Evolutionary conservation across 805 yeast genomes (phyloP).

Genomic region (Blastobotrys peoriensis): DNA sequence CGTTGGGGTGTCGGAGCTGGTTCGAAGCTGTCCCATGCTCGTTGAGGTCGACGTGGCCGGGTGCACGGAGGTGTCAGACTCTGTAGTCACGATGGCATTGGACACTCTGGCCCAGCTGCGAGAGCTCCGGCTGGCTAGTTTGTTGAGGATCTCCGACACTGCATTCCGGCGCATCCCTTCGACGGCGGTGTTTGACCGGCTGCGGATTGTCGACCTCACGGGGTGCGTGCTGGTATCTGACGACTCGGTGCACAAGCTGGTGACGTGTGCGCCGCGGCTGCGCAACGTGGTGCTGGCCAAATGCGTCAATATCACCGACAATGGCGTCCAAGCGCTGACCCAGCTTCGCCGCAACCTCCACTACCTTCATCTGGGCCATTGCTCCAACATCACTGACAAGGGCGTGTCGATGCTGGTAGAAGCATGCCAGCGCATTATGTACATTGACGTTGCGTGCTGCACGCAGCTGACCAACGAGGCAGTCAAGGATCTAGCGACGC

Average conservation of each 20-base stretch:
- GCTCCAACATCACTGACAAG: slow-evolving; percentile 80
- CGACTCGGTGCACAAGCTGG: slow-evolving; percentile 64
- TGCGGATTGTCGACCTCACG: slow-evolving; percentile 80
- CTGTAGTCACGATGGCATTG: slow-evolving; percentile 52
- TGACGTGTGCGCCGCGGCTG: slow-evolving; percentile 72
- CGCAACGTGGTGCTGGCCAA: slow-evolving; percentile 86
- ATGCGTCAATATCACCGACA: slow-evolving; percentile 81
- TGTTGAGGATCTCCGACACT: slow-evolving; percentile 60
- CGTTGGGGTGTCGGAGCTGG: slow-evolving; percentile 51
- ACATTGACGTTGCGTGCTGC: slow-evolving; percentile 94
- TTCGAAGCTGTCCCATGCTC: slow-evolving; percentile 65
- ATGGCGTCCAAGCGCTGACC: slow-evolving; percentile 64
- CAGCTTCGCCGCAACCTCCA: slow-evolving; percentile 74
- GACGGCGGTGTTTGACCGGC: slow-evolving; percentile 45
- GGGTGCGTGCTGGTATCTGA: slow-evolving; percentile 80
- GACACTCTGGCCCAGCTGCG: slow-evolving; percentile 62
- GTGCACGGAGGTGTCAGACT: slow-evolving; percentile 67
- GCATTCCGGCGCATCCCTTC: slow-evolving; percentile 52
- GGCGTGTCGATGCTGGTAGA: slow-evolving; percentile 74
- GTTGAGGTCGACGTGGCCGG: slow-evolving; percentile 88
- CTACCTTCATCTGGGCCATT: slow-evolving; percentile 90
- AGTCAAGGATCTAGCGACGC: slow-evolving; percentile 63
- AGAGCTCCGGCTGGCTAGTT: slow-evolving; percentile 77
- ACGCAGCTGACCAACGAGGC: slow-evolving; percentile 80
- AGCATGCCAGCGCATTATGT: slow-evolving; percentile 77